A percentile compares a stretch with the other conserved stretches of the same genome.
Conservation (phyloP, 371 early-diverging fungal species). For the Rhizopus sp. region DNA sequence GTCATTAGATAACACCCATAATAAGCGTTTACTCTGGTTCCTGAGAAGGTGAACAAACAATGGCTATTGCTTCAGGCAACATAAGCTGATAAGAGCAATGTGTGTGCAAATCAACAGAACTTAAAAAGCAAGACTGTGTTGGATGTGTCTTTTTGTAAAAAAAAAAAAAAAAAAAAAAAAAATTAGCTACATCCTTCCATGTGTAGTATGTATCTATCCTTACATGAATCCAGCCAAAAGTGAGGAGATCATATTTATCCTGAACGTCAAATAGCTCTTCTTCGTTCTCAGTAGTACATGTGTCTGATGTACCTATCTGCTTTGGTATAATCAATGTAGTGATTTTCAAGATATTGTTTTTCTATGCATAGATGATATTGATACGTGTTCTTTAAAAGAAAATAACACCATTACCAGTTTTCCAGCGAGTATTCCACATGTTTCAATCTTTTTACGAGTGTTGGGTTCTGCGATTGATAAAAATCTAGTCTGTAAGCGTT, state of each 20-base stretch:
- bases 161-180: background rate
- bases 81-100: constrained; percentile 92
- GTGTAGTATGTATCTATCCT: constrained; percentile 12
- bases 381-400: background rate
- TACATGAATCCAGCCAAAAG: constrained; percentile 93
- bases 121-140: constrained; percentile 91
- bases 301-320: constrained; percentile 86
- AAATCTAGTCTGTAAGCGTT: constrained; percentile 63
- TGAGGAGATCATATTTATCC: constrained; percentile 74
- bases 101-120: constrained; percentile 91
- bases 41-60: constrained; percentile 84
- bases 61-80: constrained; percentile 93
- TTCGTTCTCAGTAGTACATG: constrained; percentile 86
- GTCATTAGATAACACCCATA: background rate
- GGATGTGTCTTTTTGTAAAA: constrained; percentile 77
- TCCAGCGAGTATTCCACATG: constrained; percentile 90
- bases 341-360: constrained; percentile 67
- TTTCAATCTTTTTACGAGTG: constrained; percentile 82
- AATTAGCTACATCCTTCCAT: background rate
- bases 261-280: constrained; percentile 83
- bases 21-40: constrained; percentile 57
- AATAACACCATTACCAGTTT: constrained; percentile 50
- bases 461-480: constrained; percentile 75
- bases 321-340: constrained; percentile 89
- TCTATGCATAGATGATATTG: constrained; percentile 28